phyloP scores from a whole-genome alignment of 2,329 filamentous ascomycete genomes.

The Aspergillus novoparasiticus region DNA sequence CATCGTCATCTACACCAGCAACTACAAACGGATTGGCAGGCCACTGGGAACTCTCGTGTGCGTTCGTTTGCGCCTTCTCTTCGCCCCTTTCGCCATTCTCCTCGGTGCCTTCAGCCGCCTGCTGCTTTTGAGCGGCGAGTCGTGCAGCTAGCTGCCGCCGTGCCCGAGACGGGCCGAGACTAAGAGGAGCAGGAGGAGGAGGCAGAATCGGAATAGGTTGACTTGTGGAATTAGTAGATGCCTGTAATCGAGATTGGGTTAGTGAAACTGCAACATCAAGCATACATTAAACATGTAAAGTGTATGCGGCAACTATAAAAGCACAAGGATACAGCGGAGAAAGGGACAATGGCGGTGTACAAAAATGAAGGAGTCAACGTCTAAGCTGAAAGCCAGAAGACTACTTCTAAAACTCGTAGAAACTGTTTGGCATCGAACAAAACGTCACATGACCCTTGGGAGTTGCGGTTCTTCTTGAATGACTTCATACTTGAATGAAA shows the following conservation, averaged over 20 bases:
- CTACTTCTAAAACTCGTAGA: conserved; percentile 21
- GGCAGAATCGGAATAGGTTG: conserved; percentile 48
- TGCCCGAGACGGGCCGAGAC: conserved; percentile 82
- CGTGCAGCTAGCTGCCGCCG: conserved; percentile 88
- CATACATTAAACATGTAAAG: neutral
- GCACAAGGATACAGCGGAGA: neutral
- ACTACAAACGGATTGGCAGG: conserved; percentile 42
- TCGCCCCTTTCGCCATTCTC: conserved; percentile 29
- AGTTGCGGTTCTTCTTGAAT: conserved; percentile 21
- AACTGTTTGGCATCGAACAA: conserved; percentile 16
- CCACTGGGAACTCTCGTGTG: conserved; percentile 31
- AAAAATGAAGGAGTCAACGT: conserved; percentile 13
- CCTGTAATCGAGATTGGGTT: conserved; percentile 21
- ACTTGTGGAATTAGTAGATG: conserved; percentile 37
- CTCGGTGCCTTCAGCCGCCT: conserved; percentile 49
- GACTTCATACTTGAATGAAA: conserved; percentile 26
- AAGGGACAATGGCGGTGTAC: conserved; percentile 7
- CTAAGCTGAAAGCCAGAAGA: conserved; percentile 15
- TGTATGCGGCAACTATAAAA: conserved; percentile 11
- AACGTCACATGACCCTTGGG: conserved; percentile 21
- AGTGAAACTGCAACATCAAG: conserved; percentile 14
- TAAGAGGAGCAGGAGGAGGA: conserved; percentile 74
- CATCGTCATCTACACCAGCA: conserved; percentile 39
- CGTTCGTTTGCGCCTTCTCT: conserved; percentile 18
- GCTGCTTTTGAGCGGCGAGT: conserved; percentile 74